Conservation (phyloP, 2,329 filamentous ascomycete genomes). For the Aureobasidium sp. region DNA sequence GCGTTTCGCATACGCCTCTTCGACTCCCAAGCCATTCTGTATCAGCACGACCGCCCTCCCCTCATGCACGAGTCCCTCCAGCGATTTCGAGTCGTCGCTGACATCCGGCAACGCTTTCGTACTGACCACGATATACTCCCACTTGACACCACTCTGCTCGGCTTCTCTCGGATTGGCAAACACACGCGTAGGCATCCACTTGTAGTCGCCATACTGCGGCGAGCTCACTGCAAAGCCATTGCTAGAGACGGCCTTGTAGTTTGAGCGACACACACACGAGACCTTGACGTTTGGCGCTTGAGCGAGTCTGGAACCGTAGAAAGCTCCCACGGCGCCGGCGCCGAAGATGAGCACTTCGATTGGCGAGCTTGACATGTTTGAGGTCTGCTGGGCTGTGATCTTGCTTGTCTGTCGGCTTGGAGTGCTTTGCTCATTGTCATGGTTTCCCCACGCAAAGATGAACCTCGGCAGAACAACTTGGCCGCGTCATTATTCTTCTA, state of each 20-base stretch:
- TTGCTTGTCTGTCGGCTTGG: not conserved
- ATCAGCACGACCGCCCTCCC: constrained; percentile 56
- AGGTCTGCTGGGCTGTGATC: not conserved
- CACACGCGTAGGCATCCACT: constrained; percentile 53
- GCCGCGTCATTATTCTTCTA: not conserved
- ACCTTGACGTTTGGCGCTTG: constrained; percentile 43
- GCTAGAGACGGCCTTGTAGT: constrained; percentile 55
- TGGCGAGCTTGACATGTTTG: constrained; percentile 23
- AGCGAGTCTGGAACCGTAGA: constrained; percentile 62
- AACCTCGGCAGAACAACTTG: not conserved
- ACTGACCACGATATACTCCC: constrained; percentile 62
- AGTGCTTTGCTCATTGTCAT: not conserved
- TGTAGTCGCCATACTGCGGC: constrained; percentile 59
- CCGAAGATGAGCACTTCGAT: constrained; percentile 58
- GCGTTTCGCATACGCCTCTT: constrained; percentile 54
- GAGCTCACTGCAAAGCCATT: constrained; percentile 58
- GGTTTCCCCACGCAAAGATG: not conserved
- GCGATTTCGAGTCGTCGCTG: constrained; percentile 52
- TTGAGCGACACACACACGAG: constrained; percentile 65
- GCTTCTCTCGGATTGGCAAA: constrained; percentile 56
- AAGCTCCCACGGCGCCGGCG: constrained; percentile 63
- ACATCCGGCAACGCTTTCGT: constrained; percentile 63
- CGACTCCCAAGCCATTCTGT: constrained; percentile 64
- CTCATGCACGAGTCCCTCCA: constrained; percentile 51
- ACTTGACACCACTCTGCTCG: constrained; percentile 35